Base-by-base conservation (phyloP, 1,139 yeast species). In the Geotrichum carabidarum region DNA sequence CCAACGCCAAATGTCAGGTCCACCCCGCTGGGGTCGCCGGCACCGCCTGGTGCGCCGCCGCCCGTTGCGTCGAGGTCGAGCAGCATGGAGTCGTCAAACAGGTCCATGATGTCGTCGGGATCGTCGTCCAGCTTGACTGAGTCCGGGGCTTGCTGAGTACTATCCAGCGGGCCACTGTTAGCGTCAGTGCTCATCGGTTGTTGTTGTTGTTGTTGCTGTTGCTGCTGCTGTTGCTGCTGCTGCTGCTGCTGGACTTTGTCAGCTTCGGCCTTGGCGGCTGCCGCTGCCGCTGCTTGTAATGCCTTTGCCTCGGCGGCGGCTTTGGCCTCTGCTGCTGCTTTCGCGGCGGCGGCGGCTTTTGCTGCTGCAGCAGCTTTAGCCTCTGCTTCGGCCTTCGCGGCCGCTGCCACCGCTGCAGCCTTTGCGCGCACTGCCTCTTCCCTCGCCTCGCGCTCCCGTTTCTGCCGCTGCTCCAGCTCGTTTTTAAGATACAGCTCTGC, bases 401-500 rank as follows among this genome's bases (percentile, higher is more conserved):
- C 42, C 27, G 50, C 43, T 17, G 22, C 41, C 3, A 32, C 41
- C 6, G 34, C 30, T 4, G 40, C 35, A 4, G 47, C 41, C 14
- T 44, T 22, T 8, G 14, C 18, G 22, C 41, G 47, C 17, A 31
- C 40, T 30, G 50, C 44, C 30, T 44, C 44, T 17, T 40, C 40
- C 17, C 18, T 14, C 8, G 35, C 49, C 31, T 36, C 38, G 8
- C 36, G 15, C 12, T 15, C 8, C 31, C 36, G 35, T 11, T 17
- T 32, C 12, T 9, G 41, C 12, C 38, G 9, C 34, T 11, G 32
- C 14, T 18, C 11, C 8, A 45, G 42, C 41, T 45, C 42, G 32
- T 8, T 7, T 32, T 36, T 41, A 31, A 45, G 22, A 12, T 45
- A 45, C 44, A 9, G 22, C 30, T 53, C 55, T 2, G 55, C 52